phyloP scores from a whole-genome alignment of 1,284 basidiomycete genomes.

The Ganoderma lingzhi region DNA sequence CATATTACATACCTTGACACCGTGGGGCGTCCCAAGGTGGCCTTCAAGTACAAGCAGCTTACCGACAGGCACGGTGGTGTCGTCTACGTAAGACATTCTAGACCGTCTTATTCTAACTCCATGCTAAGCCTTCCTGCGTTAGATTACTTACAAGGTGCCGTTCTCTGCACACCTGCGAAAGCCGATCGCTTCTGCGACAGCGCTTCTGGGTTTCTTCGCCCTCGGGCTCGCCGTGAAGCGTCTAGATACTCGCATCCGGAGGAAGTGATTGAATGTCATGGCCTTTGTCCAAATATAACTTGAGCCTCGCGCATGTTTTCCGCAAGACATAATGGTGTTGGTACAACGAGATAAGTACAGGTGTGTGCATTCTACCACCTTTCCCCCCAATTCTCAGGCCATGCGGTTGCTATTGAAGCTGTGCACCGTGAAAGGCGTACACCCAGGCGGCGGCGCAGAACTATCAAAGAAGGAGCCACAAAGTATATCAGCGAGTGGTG shows the following conservation, averaged over 20 bases:
- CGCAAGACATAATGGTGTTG: slow-evolving; percentile 14
- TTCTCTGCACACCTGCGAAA: slow-evolving; percentile 84
- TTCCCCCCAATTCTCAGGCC: slow-evolving; percentile 5
- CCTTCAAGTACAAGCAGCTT: slow-evolving; percentile 76
- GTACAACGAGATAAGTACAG: slow-evolving; percentile 25
- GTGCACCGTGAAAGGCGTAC: slow-evolving; percentile 56
- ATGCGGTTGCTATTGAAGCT: slow-evolving; percentile 45
- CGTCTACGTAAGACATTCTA: slow-evolving; percentile 67
- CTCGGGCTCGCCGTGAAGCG: slow-evolving; percentile 68
- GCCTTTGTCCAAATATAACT: slow-evolving; percentile 28
- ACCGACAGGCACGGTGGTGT: slow-evolving; percentile 82
- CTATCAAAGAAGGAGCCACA: slow-evolving; percentile 21
- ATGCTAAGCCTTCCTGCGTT: slow-evolving; percentile 17
- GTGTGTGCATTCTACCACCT: slow-evolving; percentile 3
- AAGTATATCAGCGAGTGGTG: slow-evolving; percentile 11
- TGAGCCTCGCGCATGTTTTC: slow-evolving; percentile 13
- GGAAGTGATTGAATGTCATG: slow-evolving; percentile 42
- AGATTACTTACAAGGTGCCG: slow-evolving; percentile 90
- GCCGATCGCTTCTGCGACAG: slow-evolving; percentile 76
- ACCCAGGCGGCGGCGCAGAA: slow-evolving; percentile 39
- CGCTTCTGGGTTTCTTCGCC: slow-evolving; percentile 71
- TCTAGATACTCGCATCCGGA: slow-evolving; percentile 71
- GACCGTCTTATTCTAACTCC: background rate
- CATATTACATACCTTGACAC: slow-evolving; percentile 95
- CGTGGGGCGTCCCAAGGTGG: slow-evolving; percentile 84